Evolutionary conservation across 2,329 filamentous ascomycete species (phyloP).

Genomic region (Fusarium buxicola): DNA sequence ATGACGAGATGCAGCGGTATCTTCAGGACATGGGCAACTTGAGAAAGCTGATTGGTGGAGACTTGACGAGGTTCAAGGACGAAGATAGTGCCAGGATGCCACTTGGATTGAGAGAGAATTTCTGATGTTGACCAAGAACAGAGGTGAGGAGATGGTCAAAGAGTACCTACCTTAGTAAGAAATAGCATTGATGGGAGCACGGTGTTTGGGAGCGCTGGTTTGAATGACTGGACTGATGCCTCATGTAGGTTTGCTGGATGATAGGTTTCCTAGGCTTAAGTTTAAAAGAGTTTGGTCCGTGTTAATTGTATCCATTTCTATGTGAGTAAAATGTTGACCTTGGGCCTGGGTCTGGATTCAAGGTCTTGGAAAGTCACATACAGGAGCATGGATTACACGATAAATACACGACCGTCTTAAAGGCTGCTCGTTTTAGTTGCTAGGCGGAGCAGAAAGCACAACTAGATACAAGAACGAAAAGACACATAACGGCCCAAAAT

Average conservation of each 20-base stretch:
- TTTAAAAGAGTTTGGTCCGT: background rate
- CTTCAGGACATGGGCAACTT: conserved; percentile 84
- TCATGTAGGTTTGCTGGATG: conserved; percentile 28
- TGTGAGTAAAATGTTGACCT: too few relatives aligned
- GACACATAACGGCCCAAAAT: background rate
- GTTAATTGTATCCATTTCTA: background rate
- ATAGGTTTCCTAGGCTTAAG: conserved; percentile 25
- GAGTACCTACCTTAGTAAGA: too few relatives aligned
- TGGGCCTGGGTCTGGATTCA: too few relatives aligned
- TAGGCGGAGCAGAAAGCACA: too few relatives aligned
- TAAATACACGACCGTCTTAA: too few relatives aligned
- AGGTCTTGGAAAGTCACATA: too few relatives aligned
- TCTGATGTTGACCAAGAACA: conserved; percentile 38
- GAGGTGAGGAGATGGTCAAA: background rate
- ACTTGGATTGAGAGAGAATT: conserved; percentile 59
- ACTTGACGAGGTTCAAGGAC: conserved; percentile 75
- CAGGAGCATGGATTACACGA: too few relatives aligned
- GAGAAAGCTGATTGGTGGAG: conserved; percentile 74
- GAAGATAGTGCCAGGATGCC: conserved; percentile 67
- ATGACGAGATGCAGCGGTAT: conserved; percentile 87
- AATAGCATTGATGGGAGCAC: conserved; percentile 44
- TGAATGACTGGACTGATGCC: conserved; percentile 27
- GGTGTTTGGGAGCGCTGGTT: conserved; percentile 47
- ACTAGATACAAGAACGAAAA: conserved; percentile 6
- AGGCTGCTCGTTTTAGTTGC: too few relatives aligned